A percentile compares a stretch with the other conserved stretches of the same genome.
These are phyloP conservation scores for Remersonia thermophila DNA, from an alignment of 2,329 filamentous ascomycete species.

Conservation along the genomic window DNA sequence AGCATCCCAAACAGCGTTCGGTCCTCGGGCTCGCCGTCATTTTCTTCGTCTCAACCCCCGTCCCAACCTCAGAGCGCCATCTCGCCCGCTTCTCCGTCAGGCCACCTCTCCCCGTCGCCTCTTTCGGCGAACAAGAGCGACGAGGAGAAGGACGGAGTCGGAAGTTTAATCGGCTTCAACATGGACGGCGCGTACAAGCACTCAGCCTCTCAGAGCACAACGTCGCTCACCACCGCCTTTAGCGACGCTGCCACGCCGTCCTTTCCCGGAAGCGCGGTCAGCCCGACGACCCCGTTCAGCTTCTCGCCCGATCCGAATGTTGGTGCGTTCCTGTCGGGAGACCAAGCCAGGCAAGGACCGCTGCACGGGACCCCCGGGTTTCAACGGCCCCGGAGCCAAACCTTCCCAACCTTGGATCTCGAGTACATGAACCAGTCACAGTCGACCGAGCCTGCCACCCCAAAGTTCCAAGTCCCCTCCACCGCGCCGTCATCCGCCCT, in stretches of 20 bases:
- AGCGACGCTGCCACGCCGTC: slow-evolving; percentile 51
- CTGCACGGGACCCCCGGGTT: slow-evolving; percentile 29
- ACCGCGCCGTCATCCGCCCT: slow-evolving; percentile 40
- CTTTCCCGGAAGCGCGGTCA: slow-evolving; percentile 60
- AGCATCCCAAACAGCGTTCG: slow-evolving; percentile 57
- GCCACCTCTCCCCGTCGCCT: slow-evolving; percentile 54
- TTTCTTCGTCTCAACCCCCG: slow-evolving; percentile 48
- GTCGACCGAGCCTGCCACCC: slow-evolving; percentile 33
- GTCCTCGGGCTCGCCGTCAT: slow-evolving; percentile 33
- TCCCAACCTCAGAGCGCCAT: slow-evolving; percentile 52
- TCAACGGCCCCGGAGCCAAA: slow-evolving; percentile 74
- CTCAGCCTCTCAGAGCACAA: slow-evolving; percentile 53
- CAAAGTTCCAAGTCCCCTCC: slow-evolving; percentile 35
- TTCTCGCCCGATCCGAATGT: slow-evolving; percentile 64
- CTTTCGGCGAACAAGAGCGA: slow-evolving; percentile 58
- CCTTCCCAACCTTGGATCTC: slow-evolving; percentile 62
- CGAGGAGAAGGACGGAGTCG: slow-evolving; percentile 47
- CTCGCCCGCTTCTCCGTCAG: slow-evolving; percentile 62
- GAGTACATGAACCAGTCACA: slow-evolving; percentile 39
- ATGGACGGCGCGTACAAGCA: slow-evolving; percentile 43
- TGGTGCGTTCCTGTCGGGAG: slow-evolving; percentile 45
- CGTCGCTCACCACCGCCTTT: slow-evolving; percentile 55
- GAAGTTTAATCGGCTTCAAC: slow-evolving; percentile 46
- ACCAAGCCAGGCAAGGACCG: slow-evolving; percentile 26
- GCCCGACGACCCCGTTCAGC: slow-evolving; percentile 59